Evolutionary conservation across 768 basidiomycete genomes (phyloP), one percentile per base, ranked within the genome.

Genomic region (Tylopilus plumbeoviolaceoides): DNA sequence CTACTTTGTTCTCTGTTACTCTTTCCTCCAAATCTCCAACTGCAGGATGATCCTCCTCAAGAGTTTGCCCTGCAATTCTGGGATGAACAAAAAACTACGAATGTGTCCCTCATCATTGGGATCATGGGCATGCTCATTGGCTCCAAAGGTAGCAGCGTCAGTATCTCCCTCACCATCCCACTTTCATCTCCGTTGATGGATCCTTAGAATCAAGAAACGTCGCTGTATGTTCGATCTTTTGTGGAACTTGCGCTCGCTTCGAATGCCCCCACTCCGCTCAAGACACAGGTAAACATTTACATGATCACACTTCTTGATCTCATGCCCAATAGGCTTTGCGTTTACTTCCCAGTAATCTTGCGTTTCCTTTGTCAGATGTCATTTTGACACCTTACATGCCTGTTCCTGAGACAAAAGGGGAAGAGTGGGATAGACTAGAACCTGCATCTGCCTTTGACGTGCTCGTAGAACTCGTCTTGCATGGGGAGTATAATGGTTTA

Each of bases 41-140:
- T 80, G 23, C 77, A 79, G 50, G 78, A 81, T 49, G 62, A 74
- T 6, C 78, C 80, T n/a, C 89, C 86, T 1, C 91, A 97, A 66
- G 87, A 91, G 57, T 98, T 98, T 69, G 87, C 94, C 1, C 72
- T 98, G 42, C 97, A 99, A 66, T 93, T 93, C 69, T 99, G 97
- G 97, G 91, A 95, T 59, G 79, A 84, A 39, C 89, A 93, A 67
- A 99, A 98, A 69, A 71, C 79, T n/a, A 71, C 79, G 21, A 98
- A 97, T 63, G 83, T 85, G 1, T 77, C 80, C 0, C 71, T 93
- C n/a, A 82, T 91, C 8, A 73, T 98, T 3, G 84, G 84, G 18
- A 82, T 97, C 53, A 83, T 98, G 59, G 85, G 91, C 3, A 89
- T 95, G 76, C 80, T 98, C 9, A 78, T 93, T 31, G 78, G 79